Evolutionary conservation across 75 land plant genomes (phyloP).

Genomic region (Chamaecyparis obtusa): DNA sequence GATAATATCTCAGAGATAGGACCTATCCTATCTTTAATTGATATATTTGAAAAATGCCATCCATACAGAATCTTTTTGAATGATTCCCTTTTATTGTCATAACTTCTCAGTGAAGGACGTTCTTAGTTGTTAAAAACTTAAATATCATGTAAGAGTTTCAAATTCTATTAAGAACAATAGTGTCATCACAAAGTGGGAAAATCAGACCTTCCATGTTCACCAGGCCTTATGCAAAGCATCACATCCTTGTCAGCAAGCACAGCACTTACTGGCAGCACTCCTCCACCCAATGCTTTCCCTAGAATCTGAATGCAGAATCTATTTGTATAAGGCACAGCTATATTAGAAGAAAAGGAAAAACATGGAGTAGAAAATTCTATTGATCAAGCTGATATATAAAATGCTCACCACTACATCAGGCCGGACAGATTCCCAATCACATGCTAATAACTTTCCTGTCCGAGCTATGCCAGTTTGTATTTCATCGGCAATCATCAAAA

Average conservation of each 20-base stretch:
- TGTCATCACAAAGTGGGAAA: background rate
- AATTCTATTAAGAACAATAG: background rate
- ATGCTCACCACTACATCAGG: slow-evolving; percentile 94
- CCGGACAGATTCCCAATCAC: slow-evolving; percentile 94
- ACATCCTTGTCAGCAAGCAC: slow-evolving; percentile 94
- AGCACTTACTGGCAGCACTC: slow-evolving; percentile 97
- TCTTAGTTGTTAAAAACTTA: background rate
- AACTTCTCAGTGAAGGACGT: background rate
- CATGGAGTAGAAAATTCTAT: background rate
- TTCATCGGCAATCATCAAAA: slow-evolving; percentile 99
- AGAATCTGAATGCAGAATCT: slow-evolving; percentile 53
- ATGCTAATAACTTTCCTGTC: slow-evolving; percentile 88
- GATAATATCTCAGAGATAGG: too few relatives aligned
- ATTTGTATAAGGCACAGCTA: background rate
- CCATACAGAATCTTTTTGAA: background rate
- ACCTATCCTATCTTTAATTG: background rate
- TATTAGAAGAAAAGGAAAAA: background rate
- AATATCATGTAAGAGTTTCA: background rate
- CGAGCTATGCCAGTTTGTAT: slow-evolving; percentile 96
- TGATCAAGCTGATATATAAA: background rate
- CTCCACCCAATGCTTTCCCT: slow-evolving; percentile 97
- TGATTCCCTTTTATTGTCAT: background rate
- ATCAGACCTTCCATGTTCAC: slow-evolving; percentile 97
- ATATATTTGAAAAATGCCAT: background rate
- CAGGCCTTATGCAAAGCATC: slow-evolving; percentile 95